Conservation (phyloP, 495 filamentous ascomycete species). For the Sabuloglossum arenarium region DNA sequence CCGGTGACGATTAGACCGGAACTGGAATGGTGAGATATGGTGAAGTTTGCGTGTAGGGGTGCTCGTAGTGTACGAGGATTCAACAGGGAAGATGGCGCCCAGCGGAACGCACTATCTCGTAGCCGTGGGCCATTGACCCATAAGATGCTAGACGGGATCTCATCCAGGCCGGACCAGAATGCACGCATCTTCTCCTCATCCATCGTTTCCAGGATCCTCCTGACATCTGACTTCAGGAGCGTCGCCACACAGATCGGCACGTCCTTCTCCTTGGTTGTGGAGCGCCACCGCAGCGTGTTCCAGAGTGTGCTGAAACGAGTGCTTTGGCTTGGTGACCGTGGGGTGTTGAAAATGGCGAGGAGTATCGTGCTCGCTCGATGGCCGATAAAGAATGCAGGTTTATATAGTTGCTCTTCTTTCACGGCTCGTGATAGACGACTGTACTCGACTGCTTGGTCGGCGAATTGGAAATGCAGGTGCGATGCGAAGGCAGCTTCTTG, state of each 20-base stretch:
- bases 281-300: constrained; percentile 5
- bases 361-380: too few species aligned
- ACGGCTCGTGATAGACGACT: too few species aligned
- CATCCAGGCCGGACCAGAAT: constrained; percentile 4
- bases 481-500: constrained; percentile 11
- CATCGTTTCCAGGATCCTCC: not conserved
- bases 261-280: constrained; percentile 7
- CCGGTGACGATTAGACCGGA: too few species aligned
- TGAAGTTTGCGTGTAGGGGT: too few species aligned
- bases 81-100: constrained; percentile 6
- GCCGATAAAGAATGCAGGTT: not conserved
- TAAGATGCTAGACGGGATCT: constrained; percentile 8
- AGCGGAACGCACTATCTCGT: constrained; percentile 5
- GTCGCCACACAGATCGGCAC: constrained; percentile 10
- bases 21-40: too few species aligned
- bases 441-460: constrained; percentile 2
- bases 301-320: not conserved
- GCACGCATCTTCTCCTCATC: not conserved
- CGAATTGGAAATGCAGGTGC: not conserved
- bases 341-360: not conserved
- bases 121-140: constrained; percentile 6
- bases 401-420: too few species aligned
- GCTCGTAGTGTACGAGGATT: too few species aligned
- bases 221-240: constrained; percentile 5
- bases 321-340: not conserved